A percentile compares a stretch with the other conserved stretches of the same genome.
phyloP scores from a whole-genome alignment of 2,329 filamentous ascomycete species.

The Xylaria sp. region DNA sequence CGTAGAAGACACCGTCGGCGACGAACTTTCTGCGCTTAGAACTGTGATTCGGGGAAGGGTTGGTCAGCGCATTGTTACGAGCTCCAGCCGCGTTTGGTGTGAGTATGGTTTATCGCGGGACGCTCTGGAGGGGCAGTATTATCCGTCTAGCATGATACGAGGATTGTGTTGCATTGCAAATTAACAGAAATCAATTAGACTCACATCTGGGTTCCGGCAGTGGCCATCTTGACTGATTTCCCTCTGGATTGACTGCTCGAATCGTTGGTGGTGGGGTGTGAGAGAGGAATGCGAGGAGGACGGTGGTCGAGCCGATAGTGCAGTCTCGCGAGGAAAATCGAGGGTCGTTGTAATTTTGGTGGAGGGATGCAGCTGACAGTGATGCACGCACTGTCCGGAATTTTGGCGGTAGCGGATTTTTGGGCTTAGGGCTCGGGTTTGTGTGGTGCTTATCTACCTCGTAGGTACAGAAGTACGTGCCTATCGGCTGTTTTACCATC shows the following conservation, averaged over 20 bases:
- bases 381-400: constrained; percentile 42
- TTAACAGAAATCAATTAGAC: constrained; percentile 43
- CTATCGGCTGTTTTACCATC: neutral
- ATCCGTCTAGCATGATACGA: constrained; percentile 15
- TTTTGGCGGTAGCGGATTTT: constrained; percentile 44
- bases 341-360: constrained; percentile 38
- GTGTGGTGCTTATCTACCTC: constrained; percentile 39
- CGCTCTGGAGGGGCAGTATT: constrained; percentile 23
- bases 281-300: constrained; percentile 30
- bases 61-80: constrained; percentile 33
- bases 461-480: neutral
- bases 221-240: constrained; percentile 66
- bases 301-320: constrained; percentile 40
- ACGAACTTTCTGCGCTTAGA: constrained; percentile 96
- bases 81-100: neutral
- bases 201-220: constrained; percentile 72
- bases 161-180: constrained; percentile 10
- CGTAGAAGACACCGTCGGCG: constrained; percentile 99
- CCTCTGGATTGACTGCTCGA: constrained; percentile 52
- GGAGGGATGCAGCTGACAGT: constrained; percentile 42
- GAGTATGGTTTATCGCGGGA: constrained; percentile 5
- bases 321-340: constrained; percentile 40
- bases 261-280: constrained; percentile 46
- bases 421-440: constrained; percentile 49
- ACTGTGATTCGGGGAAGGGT: constrained; percentile 58